These are phyloP conservation scores for Phytomonas sp. DNA, from an alignment of 208 protist species.

Conservation along the genomic window DNA sequence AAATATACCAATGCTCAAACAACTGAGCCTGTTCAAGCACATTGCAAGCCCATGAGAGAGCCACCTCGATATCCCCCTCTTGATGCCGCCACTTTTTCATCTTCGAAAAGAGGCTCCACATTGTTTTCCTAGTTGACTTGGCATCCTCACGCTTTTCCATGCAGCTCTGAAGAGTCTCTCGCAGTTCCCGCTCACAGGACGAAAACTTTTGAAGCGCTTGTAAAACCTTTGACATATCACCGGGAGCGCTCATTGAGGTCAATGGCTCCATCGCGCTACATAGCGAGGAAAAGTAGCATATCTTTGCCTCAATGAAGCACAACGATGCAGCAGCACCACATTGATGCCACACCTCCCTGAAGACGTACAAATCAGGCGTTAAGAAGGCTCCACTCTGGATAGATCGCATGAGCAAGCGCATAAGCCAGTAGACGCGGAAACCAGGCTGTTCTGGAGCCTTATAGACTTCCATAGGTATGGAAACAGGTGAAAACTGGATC, in stretches of 20 bases:
- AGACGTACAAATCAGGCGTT: constrained; percentile 70
- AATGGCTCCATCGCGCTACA: constrained; percentile 60
- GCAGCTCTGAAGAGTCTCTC: constrained; percentile 37
- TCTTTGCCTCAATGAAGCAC: constrained; percentile 43
- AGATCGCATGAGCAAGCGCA: constrained; percentile 57
- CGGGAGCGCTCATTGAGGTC: constrained; percentile 37
- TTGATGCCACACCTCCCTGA: constrained; percentile 69
- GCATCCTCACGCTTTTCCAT: constrained; percentile 34
- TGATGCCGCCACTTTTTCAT: constrained; percentile 61
- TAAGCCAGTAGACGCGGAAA: constrained; percentile 70
- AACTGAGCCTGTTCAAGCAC: constrained; percentile 64
- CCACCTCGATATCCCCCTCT: constrained; percentile 45
- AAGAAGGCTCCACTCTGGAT: constrained; percentile 73
- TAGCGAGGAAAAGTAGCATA: constrained; percentile 47
- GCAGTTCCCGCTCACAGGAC: constrained; percentile 27
- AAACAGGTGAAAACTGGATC: constrained; percentile 42
- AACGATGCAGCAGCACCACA: constrained; percentile 37
- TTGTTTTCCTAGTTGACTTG: constrained; percentile 29
- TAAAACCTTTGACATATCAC: constrained; percentile 33
- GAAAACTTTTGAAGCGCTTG: constrained; percentile 39
- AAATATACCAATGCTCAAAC: constrained; percentile 63
- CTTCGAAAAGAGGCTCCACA: constrained; percentile 47
- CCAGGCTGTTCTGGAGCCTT: constrained; percentile 28
- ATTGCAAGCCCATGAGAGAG: constrained; percentile 48
- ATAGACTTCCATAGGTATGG: constrained; percentile 61